Evolutionary conservation across 306 rosid species (phyloP).

Genomic region (Arachis hypogaea): DNA sequence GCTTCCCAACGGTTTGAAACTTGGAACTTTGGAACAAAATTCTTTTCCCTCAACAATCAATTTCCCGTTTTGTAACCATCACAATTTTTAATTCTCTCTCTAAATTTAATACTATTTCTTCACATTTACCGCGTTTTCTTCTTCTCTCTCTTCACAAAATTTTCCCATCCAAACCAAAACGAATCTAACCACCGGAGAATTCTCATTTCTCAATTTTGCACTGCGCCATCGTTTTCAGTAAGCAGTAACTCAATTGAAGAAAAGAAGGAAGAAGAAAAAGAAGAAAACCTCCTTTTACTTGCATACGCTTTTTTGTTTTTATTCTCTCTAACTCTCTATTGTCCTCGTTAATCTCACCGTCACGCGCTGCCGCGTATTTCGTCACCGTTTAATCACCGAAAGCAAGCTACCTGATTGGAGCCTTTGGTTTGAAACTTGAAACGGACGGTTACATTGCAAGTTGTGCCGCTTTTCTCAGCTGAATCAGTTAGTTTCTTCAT

Average conservation of each 20-base stretch:
- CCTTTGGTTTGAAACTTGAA: background rate
- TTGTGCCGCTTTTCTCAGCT: background rate
- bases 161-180: constrained; percentile 38
- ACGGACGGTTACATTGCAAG: background rate
- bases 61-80: constrained; percentile 17
- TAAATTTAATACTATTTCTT: background rate
- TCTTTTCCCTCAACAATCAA: constrained; percentile 65
- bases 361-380: constrained; percentile 16
- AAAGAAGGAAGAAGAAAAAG: too few relatives aligned
- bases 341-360: constrained; percentile 7
- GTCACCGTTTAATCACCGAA: constrained; percentile 29
- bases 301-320: background rate
- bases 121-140: constrained; percentile 44
- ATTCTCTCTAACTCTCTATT: background rate
- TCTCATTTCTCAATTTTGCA: background rate
- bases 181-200: constrained; percentile 27
- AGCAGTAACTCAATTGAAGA: background rate
- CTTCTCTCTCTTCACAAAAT: background rate
- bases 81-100: background rate
- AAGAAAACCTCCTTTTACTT: background rate
- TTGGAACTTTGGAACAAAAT: constrained; percentile 42
- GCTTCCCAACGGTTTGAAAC: constrained; percentile 45
- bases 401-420: background rate
- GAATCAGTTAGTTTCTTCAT: background rate
- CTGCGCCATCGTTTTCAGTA: constrained; percentile 30